A percentile compares a stretch with the other conserved stretches of the same genome.
Conservation (phyloP, 2,329 filamentous ascomycete species). For the Paecilomyces fulvus region DNA sequence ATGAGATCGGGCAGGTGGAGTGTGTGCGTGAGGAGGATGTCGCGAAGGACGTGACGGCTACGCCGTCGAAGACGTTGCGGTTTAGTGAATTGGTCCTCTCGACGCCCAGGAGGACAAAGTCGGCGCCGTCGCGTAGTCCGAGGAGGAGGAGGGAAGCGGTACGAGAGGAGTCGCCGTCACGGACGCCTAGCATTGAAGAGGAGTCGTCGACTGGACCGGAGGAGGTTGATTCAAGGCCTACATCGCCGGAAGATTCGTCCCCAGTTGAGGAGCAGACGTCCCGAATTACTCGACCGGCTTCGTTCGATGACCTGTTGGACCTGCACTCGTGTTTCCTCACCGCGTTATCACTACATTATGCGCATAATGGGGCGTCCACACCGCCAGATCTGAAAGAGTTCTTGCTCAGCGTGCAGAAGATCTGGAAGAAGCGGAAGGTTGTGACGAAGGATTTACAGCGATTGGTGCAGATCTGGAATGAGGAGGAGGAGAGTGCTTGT, state of each 20-base stretch:
- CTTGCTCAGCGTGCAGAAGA: constrained; percentile 53
- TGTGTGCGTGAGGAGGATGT: constrained; percentile 11
- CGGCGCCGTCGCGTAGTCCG: background rate
- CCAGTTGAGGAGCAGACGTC: background rate
- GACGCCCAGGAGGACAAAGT: constrained; percentile 18
- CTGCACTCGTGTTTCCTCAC: constrained; percentile 61
- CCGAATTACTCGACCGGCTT: constrained; percentile 20
- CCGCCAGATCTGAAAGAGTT: constrained; percentile 58
- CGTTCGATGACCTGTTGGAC: constrained; percentile 47
- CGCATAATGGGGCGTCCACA: constrained; percentile 56
- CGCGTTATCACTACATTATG: constrained; percentile 59
- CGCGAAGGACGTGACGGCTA: constrained; percentile 11
- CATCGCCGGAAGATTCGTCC: constrained; percentile 3
- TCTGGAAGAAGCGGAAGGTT: constrained; percentile 66
- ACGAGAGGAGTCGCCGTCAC: background rate
- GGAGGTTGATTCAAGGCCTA: constrained; percentile 4
- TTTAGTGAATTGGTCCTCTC: constrained; percentile 23
- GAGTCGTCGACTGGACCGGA: background rate
- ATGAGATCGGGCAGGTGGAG: constrained; percentile 26
- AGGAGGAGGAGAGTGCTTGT: constrained; percentile 15
- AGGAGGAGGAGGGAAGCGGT: background rate
- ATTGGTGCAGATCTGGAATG: constrained; percentile 55
- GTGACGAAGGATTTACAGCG: constrained; percentile 57
- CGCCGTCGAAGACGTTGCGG: constrained; percentile 26
- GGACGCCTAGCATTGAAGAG: background rate